A percentile compares a stretch with the other conserved stretches of the same genome.
Evolutionary conservation across 352 stramenopile species (phyloP).

Genomic region (Globisporangium sylvaticum): DNA sequence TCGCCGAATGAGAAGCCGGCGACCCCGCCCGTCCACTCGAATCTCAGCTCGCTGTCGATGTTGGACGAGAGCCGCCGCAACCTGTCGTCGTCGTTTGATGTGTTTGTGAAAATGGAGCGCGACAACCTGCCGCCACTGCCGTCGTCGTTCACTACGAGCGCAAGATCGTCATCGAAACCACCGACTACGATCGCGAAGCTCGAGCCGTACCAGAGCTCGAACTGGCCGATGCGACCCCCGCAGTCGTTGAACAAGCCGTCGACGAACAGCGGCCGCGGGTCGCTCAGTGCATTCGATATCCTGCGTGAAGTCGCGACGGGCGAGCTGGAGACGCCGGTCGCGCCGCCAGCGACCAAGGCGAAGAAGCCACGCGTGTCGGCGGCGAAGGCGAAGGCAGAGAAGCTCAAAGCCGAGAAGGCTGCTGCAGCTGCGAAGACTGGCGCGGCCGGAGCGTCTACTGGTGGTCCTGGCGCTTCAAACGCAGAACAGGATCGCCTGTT

Average conservation of each 20-base stretch:
- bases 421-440: slow-evolving; percentile 13
- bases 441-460: slow-evolving; percentile 17
- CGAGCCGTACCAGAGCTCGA: slow-evolving; percentile 23
- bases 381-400: slow-evolving; percentile 11
- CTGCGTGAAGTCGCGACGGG: slow-evolving; percentile 68
- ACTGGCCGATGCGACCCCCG: slow-evolving; percentile 19
- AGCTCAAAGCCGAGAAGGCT: slow-evolving; percentile 7
- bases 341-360: slow-evolving; percentile 18
- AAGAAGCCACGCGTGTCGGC: slow-evolving; percentile 20
- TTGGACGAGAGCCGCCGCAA: slow-evolving; percentile 21
- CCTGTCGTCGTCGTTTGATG: slow-evolving; percentile 22
- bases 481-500: slow-evolving; percentile 23
- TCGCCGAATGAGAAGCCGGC: slow-evolving; percentile 36
- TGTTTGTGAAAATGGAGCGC: slow-evolving; percentile 60
- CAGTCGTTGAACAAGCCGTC: slow-evolving; percentile 4
- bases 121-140: slow-evolving; percentile 24
- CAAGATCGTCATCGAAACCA: neutral
- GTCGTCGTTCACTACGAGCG: neutral
- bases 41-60: slow-evolving; percentile 34
- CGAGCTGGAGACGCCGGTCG: slow-evolving; percentile 33
- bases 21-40: slow-evolving; percentile 23
- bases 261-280: slow-evolving; percentile 12
- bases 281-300: slow-evolving; percentile 81
- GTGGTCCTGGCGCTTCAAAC: slow-evolving; percentile 6
- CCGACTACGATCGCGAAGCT: slow-evolving; percentile 2